Base-by-base conservation (phyloP, 2,329 filamentous ascomycete species). In the Fusarium sp. region DNA sequence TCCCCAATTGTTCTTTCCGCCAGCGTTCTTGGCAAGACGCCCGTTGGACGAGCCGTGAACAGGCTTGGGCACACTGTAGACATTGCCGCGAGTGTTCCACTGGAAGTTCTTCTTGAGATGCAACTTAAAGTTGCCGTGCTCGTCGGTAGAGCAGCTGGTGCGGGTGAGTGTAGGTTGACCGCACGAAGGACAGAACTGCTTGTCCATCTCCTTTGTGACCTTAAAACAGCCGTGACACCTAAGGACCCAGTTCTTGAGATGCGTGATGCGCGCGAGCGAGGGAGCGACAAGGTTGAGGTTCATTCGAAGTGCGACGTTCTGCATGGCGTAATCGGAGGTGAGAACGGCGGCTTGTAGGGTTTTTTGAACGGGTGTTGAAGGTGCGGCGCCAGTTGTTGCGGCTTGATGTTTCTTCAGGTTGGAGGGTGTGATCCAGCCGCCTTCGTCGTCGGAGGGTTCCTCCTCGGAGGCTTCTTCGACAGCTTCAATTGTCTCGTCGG, bases 241-340 rank as follows among this genome's bases (percentile, higher is more conserved):
- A 57, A 97, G 86, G 6, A 97, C 89, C 85, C 93, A 97, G 14
- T 92, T 95, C 78, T 94, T 95, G 68, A 98, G 86, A 62, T 92
- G 89, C 37, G 89, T 91, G 76, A 99, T 93, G 73, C 94, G 89
- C 66, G 92, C 87, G 63, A 98, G 84, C 17, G 88, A 86, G 1
- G 92, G 87, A 1, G 94, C 94, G 60, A 97, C 86, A 13, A 97
- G 88, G 76, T 96, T 93, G 53, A 99, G 87, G 81, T 97, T 97
- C 83, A 98, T 96, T 72, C 96, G 93, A 6, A 99, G 86, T 3
- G 96, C 87, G 9, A 98, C 94, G 77, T 98, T 98, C 82, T 98
- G 95, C 93, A 99, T 97, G 56, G 96, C 95, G 80, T 92, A 98
- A 83, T 99, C 96, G 56, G 92, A 94, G 2, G 96, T 98, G 75